Conservation (phyloP, 768 basidiomycete species). For the Lentinula raphanica region DNA sequence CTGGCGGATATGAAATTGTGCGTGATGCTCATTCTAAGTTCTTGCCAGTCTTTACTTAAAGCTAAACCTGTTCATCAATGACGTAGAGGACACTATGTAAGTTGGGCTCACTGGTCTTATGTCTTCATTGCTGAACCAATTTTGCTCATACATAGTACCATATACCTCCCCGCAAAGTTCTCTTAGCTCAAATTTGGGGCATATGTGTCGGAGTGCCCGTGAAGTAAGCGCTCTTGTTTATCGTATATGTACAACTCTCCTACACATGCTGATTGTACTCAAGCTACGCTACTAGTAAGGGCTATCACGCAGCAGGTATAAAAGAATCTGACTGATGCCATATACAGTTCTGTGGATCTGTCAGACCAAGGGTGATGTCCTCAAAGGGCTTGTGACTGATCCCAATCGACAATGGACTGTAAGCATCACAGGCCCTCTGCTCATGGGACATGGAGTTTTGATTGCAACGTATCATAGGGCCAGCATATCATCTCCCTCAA, state of each 20-base stretch:
- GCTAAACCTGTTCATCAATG: no score
- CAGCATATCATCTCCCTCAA: slow-evolving; percentile 20
- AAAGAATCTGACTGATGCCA: slow-evolving; percentile 8
- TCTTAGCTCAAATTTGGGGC: slow-evolving; percentile 20
- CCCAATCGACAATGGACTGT: slow-evolving; percentile 23
- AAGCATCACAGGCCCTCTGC: neutral
- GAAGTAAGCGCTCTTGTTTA: slow-evolving; percentile 11
- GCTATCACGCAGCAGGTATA: no score
- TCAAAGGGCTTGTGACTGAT: slow-evolving; percentile 14
- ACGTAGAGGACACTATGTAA: slow-evolving; percentile 19
- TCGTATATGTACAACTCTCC: neutral
- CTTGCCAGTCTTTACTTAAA: no score
- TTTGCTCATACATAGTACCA: no score
- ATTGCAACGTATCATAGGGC: slow-evolving; percentile 11
- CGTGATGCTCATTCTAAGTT: slow-evolving; percentile 1
- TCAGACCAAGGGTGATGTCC: slow-evolving; percentile 16
- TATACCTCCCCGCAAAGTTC: slow-evolving; percentile 18
- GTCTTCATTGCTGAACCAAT: no score
- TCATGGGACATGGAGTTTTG: no score
- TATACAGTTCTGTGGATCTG: slow-evolving; percentile 12
- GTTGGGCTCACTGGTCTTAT: neutral
- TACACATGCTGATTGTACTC: neutral
- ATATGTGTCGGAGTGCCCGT: slow-evolving; percentile 20
- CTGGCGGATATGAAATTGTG: slow-evolving; percentile 23
- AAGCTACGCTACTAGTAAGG: slow-evolving; percentile 17